A percentile compares a stretch with the other conserved stretches of the same genome.
phyloP scores from a whole-genome alignment of 495 filamentous ascomycete species.

The Aspergillus saccharolyticus region DNA sequence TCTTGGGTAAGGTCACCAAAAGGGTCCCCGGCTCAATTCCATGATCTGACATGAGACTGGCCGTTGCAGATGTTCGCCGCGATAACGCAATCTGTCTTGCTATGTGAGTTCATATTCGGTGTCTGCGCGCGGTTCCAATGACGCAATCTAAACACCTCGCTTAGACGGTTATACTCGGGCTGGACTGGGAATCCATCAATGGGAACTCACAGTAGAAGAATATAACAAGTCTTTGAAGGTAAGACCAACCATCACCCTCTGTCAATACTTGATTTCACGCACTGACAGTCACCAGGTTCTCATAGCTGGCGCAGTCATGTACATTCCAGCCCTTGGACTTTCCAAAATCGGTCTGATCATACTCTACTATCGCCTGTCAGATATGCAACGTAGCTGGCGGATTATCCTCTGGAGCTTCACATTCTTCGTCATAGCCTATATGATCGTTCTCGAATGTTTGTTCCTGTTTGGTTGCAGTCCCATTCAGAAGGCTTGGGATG shows the following conservation, averaged over 20 bases:
- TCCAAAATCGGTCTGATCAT: constrained; percentile 3
- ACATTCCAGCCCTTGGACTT: constrained; percentile 3
- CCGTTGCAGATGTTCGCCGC: neutral
- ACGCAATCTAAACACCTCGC: neutral
- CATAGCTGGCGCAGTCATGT: neutral
- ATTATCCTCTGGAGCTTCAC: neutral
- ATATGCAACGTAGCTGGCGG: neutral
- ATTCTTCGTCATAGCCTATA: neutral
- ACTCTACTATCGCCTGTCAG: constrained; percentile 3
- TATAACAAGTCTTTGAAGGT: neutral
- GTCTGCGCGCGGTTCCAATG: neutral
- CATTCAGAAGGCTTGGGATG: neutral
- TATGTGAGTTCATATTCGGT: neutral
- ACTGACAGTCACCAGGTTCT: neutral
- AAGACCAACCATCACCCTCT: neutral
- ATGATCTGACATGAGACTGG: too few relatives aligned
- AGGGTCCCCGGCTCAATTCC: too few relatives aligned
- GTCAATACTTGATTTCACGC: too few relatives aligned
- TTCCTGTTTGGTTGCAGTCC: neutral
- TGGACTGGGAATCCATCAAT: neutral
- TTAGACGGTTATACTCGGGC: neutral
- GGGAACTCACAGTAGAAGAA: neutral
- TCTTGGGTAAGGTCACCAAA: constrained; percentile 2
- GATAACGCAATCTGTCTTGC: neutral
- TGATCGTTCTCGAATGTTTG: neutral